phyloP scores from a whole-genome alignment of 495 filamentous ascomycete genomes.

The Trichoderma virens region DNA sequence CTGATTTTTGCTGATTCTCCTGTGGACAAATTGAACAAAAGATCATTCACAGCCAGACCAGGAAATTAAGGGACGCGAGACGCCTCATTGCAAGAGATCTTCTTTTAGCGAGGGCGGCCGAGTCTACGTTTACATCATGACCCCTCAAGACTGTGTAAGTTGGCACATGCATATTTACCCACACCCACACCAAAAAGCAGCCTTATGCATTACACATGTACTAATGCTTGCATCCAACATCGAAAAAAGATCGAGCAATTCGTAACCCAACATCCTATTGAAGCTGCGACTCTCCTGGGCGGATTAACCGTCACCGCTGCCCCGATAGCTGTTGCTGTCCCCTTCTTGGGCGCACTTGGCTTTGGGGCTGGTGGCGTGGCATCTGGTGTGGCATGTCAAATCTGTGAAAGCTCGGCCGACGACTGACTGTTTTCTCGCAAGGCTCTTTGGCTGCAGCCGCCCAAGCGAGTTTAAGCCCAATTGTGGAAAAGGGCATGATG shows the following conservation, averaged over 20 bases:
- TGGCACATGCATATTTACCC: neutral
- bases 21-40: neutral
- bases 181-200: neutral
- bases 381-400: neutral
- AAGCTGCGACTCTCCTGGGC: neutral
- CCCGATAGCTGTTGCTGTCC: neutral
- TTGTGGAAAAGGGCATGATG: constrained; percentile 15
- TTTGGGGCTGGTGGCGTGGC: constrained; percentile 4
- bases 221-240: neutral
- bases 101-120: neutral
- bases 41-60: neutral
- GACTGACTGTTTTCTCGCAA: neutral
- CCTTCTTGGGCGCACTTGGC: neutral
- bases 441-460: constrained; percentile 16
- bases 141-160: neutral
- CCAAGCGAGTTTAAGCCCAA: constrained; percentile 16
- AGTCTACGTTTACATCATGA: neutral
- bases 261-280: neutral
- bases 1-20: neutral
- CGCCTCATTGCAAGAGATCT: neutral
- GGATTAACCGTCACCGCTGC: neutral
- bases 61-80: neutral
- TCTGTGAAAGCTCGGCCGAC: neutral
- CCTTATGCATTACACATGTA: neutral
- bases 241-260: neutral